A percentile compares a stretch with the other conserved stretches of the same genome.
Evolutionary conservation across 257 asterid species (phyloP).

Genomic region (Fraxinus excelsior): DNA sequence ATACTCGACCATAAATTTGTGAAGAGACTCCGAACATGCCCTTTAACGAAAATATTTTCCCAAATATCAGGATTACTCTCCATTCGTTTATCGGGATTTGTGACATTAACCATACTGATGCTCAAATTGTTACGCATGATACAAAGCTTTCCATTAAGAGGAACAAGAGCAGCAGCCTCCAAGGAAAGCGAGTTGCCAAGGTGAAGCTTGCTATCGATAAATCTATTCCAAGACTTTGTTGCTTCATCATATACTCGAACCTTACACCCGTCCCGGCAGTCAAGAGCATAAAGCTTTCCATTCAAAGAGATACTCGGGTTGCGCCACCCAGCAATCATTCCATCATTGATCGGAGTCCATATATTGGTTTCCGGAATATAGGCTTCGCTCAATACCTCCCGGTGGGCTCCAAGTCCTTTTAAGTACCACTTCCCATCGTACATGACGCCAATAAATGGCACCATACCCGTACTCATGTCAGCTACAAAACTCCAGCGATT

Average conservation of each 20-base stretch:
- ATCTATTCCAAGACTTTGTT: slow-evolving; percentile 54
- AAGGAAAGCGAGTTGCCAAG: slow-evolving; percentile 56
- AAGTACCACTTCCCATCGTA: slow-evolving; percentile 57
- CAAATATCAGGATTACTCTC: slow-evolving; percentile 52
- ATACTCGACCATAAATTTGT: slow-evolving; percentile 64
- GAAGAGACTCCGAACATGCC: slow-evolving; percentile 51
- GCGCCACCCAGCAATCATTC: slow-evolving; percentile 68
- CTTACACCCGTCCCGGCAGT: slow-evolving; percentile 65
- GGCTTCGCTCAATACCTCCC: slow-evolving; percentile 64
- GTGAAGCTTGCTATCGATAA: slow-evolving; percentile 61
- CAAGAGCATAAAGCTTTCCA: slow-evolving; percentile 60
- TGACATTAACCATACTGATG: slow-evolving; percentile 60
- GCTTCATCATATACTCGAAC: slow-evolving; percentile 49
- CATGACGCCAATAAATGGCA: slow-evolving; percentile 63
- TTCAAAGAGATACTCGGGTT: slow-evolving; percentile 65
- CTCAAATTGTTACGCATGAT: slow-evolving; percentile 64
- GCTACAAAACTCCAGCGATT: slow-evolving; percentile 62
- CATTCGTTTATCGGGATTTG: slow-evolving; percentile 38
- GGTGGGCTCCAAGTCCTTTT: slow-evolving; percentile 61
- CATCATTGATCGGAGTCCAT: slow-evolving; percentile 56
- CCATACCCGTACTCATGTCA: slow-evolving; percentile 71
- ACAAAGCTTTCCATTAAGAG: slow-evolving; percentile 61
- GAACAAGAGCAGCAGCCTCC: slow-evolving; percentile 66
- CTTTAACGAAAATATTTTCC: slow-evolving; percentile 53
- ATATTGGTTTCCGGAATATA: slow-evolving; percentile 46